These are phyloP conservation scores for Aspergillus uvarum DNA, from an alignment of 2,329 filamentous ascomycete species.

Conservation along the genomic window DNA sequence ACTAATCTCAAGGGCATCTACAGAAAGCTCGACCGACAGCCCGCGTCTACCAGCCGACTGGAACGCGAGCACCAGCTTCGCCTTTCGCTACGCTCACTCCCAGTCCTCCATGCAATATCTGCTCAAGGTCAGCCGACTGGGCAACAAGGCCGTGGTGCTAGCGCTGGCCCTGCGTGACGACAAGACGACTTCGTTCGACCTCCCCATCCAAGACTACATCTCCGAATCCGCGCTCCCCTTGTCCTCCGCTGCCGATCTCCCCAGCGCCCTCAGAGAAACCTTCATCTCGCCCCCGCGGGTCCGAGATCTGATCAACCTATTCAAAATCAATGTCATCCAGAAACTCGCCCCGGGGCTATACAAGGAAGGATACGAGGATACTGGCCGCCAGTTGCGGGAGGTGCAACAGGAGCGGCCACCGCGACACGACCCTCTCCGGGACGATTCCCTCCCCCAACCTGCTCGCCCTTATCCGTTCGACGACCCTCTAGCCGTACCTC, in stretches of 20 bases:
- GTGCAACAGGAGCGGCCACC: constrained; percentile 43
- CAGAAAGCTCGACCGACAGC: constrained; percentile 31
- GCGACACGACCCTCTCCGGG: constrained; percentile 50
- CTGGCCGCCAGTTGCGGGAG: constrained; percentile 45
- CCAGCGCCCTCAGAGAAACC: constrained; percentile 50
- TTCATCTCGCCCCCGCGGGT: constrained; percentile 75
- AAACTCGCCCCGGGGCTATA: constrained; percentile 75
- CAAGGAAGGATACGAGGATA: constrained; percentile 72
- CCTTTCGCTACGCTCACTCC: constrained; percentile 82
- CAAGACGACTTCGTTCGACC: constrained; percentile 73
- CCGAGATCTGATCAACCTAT: constrained; percentile 65
- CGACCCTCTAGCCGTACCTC: constrained; percentile 62
- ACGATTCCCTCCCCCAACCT: constrained; percentile 57
- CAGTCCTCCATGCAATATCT: constrained; percentile 84
- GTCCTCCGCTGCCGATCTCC: constrained; percentile 36
- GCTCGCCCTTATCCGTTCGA: constrained; percentile 67
- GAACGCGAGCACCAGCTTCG: constrained; percentile 72
- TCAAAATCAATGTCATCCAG: constrained; percentile 80
- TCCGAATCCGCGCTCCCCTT: constrained; percentile 60
- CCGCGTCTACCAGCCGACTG: constrained; percentile 68
- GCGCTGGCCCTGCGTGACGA: constrained; percentile 79
- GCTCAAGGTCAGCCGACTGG: constrained; percentile 77
- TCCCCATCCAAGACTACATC: constrained; percentile 72
- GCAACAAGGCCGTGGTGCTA: constrained; percentile 78
- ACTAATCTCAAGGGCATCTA: not conserved